A percentile compares a stretch with the other conserved stretches of the same genome.
Evolutionary conservation across 768 basidiomycete genomes (phyloP).

Genomic region (Tylopilus subfusipes): DNA sequence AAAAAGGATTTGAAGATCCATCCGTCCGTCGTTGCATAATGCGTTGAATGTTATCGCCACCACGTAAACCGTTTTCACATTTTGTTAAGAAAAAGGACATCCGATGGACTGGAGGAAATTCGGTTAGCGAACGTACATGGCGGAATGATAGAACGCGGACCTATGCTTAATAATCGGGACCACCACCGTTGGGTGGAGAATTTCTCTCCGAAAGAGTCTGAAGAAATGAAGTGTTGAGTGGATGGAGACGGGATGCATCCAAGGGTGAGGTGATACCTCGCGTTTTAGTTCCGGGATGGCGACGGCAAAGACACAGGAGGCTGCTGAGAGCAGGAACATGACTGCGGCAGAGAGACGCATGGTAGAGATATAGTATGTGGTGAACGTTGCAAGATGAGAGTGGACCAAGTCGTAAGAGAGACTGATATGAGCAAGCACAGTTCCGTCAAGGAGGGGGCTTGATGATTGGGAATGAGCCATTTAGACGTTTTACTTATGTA

Average conservation of each 20-base stretch:
- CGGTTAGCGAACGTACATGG: background rate
- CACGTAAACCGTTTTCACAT: background rate
- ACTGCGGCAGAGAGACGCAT: constrained; percentile 17
- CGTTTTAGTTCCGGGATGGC: constrained; percentile 8
- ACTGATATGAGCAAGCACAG: background rate
- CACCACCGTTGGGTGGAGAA: background rate
- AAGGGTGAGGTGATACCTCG: background rate
- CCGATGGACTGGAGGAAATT: background rate
- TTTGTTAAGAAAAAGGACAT: background rate
- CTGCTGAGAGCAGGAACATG: constrained; percentile 13
- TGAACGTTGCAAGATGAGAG: background rate
- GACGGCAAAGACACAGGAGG: constrained; percentile 5
- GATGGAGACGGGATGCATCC: background rate
- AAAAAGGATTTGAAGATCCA: background rate
- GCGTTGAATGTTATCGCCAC: background rate
- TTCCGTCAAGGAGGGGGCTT: background rate
- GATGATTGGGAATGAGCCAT: background rate
- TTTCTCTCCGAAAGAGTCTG: background rate
- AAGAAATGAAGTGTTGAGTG: background rate
- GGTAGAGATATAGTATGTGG: background rate
- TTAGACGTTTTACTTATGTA: background rate
- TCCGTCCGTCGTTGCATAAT: background rate
- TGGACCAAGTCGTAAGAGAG: background rate
- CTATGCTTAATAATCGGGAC: background rate
- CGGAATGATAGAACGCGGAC: background rate